Evolutionary conservation across 1,139 yeast species (phyloP), one percentile per base, ranked within the genome.

Genomic region (Kodamaea sp.): DNA sequence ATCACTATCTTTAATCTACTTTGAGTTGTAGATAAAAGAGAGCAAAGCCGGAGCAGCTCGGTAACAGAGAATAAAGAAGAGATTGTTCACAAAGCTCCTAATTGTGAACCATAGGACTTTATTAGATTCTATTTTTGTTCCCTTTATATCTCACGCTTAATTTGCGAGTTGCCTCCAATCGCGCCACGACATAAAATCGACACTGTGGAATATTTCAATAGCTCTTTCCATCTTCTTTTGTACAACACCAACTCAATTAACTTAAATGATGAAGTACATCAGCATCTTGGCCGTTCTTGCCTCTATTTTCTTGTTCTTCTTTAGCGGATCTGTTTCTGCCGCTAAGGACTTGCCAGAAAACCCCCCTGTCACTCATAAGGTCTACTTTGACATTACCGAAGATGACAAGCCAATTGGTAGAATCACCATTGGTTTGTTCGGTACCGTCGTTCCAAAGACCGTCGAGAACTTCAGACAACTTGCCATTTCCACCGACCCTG

Each of bases 331-430:
- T 20, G 53, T 42, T n/a, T 42, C 38, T 18, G 57, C 51, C n/a
- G 43, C 47, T 19, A 41, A 35, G 10, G 65, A 54, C 6, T 48
- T 62, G 37, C 53, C 71, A 3, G 72, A 66, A 26, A 73, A 76
- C 49, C 85, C 87, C 27, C 73, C 71, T 31, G 59, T 83, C 55
- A 83, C 92, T 47, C 70, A 76, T 61, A 83, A 80, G 63, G 96
- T 92, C 22, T 92, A 68, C 66, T 88, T 92, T 51, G 97, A 92
- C 55, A 72, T 92, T 45, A 75, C 82, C 42, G 89, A 86, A 55
- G 96, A 87, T 42, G 95, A 84, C 35, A 69, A 78, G 57, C 66
- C 73, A 22, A 57, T 82, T 34, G 94, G 92, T n/a, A 71, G 79
- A 38, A 66, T 84, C 43, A 76, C 78, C 41, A 63, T 84, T 48